Evolutionary conservation across 2,329 filamentous ascomycete genomes (phyloP), one percentile per base, ranked within the genome.

Genomic region (Diaporthe amygdali): DNA sequence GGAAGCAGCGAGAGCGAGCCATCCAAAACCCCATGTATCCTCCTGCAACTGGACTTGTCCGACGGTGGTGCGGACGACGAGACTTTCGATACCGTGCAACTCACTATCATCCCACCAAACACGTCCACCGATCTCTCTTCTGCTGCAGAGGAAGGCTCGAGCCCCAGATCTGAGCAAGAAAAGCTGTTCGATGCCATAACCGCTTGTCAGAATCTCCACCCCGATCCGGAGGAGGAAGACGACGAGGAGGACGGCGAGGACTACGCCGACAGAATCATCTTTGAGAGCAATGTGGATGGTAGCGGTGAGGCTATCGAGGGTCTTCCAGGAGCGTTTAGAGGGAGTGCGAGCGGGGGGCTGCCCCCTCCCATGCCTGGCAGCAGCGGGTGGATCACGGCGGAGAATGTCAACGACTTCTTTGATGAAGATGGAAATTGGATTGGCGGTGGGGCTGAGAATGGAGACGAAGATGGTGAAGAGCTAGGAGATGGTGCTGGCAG

Each of bases 331-430:
- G 88, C 90, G 7, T 80, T 89, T 66, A 82, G 81, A 47, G 87
- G 87, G 20, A 80, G 81, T 15, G 75, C 76, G 7, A 81, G 84
- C 69, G 88, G 88, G 0, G 87, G 85, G 2, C 77, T 92, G 30
- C 90, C 90, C n/a, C 90, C 90, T 2, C 88, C 91, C 0, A 89
- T 93, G 80, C 92, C 93, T 0, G 93, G 93, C 1, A 94, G 92
- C 63, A 89, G 89, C 0, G 93, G 93, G 0, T 96, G 93, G 93
- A 95, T 98, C 78, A 98, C 96, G 20, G 93, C 94, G 10, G 96
- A 97, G 70, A 98, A 98, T 77, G 91, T 97, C 79, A 86, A 92
- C 74, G 89, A 97, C 75, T 97, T 91, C 78, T 93, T 96, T 81
- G 93, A 96, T 76, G 91, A 88, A 73, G 88, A 95, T 10, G 94